phyloP scores from a whole-genome alignment of 2,329 filamentous ascomycete genomes.

The Curvularia sp. region DNA sequence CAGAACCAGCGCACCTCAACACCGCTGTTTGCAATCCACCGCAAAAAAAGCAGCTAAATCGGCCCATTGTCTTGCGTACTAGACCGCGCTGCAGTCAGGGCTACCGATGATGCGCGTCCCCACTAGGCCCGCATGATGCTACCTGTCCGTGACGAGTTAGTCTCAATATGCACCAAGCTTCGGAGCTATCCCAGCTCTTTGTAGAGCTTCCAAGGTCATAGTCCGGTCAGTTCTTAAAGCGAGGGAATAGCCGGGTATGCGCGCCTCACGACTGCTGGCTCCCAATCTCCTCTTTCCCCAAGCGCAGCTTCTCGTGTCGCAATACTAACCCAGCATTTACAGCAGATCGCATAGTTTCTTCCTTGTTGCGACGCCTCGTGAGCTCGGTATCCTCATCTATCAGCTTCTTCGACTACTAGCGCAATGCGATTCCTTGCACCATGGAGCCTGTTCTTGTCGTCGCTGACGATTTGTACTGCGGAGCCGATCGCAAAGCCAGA shows the following conservation, averaged over 20 bases:
- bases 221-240: conserved; percentile 39
- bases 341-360: conserved; percentile 8
- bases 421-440: conserved; percentile 30
- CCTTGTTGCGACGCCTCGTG: background rate
- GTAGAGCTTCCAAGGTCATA: conserved; percentile 28
- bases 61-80: conserved; percentile 11
- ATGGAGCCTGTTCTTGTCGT: conserved; percentile 18
- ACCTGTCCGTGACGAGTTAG: conserved; percentile 41
- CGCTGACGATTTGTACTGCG: conserved; percentile 29
- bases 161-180: conserved; percentile 35
- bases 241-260: conserved; percentile 23
- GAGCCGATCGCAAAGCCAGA: conserved; percentile 38
- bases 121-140: conserved; percentile 30
- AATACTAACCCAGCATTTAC: conserved; percentile 22
- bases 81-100: conserved; percentile 14
- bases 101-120: conserved; percentile 31
- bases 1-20: conserved; percentile 33
- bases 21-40: conserved; percentile 29
- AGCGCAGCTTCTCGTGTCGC: conserved; percentile 13
- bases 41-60: conserved; percentile 20
- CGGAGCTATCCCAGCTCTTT: conserved; percentile 38
- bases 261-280: conserved; percentile 22
- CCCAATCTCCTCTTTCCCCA: conserved; percentile 15
- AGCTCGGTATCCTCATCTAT: background rate
- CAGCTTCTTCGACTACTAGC: conserved; percentile 7